Conservation (phyloP, 2,329 filamentous ascomycete species). For the Penicillium psychrosexuale region DNA sequence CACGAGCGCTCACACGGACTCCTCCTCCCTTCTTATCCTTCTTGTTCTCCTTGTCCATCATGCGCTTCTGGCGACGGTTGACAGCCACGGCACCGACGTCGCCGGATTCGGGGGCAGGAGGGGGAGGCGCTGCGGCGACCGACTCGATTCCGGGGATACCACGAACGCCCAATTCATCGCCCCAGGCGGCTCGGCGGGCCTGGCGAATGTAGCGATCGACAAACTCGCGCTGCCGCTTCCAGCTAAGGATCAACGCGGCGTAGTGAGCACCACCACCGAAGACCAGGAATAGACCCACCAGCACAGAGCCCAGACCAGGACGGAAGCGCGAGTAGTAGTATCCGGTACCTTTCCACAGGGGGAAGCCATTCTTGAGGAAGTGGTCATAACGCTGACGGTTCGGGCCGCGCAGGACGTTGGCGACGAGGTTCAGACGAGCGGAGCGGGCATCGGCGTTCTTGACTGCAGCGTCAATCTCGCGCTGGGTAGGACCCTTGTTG, state of each 20-base stretch:
- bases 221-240: conserved; percentile 87
- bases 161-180: conserved; percentile 66
- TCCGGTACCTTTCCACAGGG: conserved; percentile 91
- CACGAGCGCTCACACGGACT: conserved; percentile 25
- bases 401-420: conserved; percentile 77
- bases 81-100: conserved; percentile 55
- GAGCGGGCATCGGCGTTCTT: conserved; percentile 82
- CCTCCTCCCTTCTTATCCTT: conserved; percentile 60
- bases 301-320: conserved; percentile 80
- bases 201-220: conserved; percentile 88
- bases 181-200: conserved; percentile 85
- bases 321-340: conserved; percentile 97
- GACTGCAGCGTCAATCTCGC: conserved; percentile 72
- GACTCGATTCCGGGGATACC: conserved; percentile 66
- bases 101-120: conserved; percentile 49
- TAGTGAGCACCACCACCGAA: conserved; percentile 87
- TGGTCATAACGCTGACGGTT: conserved; percentile 88
- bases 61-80: conserved; percentile 82
- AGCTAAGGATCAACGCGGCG: conserved; percentile 76
- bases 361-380: conserved; percentile 90
- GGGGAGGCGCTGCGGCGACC: conserved; percentile 36
- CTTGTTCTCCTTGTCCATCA: conserved; percentile 75
- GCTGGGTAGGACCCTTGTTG: conserved; percentile 66
- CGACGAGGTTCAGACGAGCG: conserved; percentile 77
- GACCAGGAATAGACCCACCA: conserved; percentile 76